Evolutionary conservation across 2,329 filamentous ascomycete species (phyloP).

Genomic region (Scytalidium lignicola): DNA sequence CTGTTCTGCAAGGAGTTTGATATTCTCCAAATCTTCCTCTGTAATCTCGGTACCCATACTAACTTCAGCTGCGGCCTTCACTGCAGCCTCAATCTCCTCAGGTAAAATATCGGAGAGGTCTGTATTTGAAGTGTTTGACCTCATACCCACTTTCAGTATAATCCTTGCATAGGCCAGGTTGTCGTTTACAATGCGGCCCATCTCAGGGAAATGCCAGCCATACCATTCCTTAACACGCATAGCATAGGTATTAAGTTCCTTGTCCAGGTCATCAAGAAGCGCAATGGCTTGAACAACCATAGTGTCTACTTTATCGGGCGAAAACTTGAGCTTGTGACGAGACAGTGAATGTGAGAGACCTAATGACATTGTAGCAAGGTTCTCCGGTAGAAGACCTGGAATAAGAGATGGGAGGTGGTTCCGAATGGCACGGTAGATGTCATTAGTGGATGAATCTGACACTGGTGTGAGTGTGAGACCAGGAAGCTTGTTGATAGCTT

Average conservation of each 20-base stretch:
- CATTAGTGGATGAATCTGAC: slow-evolving; percentile 74
- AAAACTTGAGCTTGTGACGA: slow-evolving; percentile 97
- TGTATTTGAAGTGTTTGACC: slow-evolving; percentile 67
- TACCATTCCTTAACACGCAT: slow-evolving; percentile 99
- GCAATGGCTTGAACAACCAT: slow-evolving; percentile 99
- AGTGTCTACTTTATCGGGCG: slow-evolving; percentile 95
- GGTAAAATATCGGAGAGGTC: slow-evolving; percentile 89
- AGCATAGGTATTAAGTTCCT: slow-evolving; percentile 97
- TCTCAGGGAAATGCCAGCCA: slow-evolving; percentile 98
- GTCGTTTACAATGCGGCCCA: slow-evolving; percentile 95
- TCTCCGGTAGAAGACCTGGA: slow-evolving; percentile 77
- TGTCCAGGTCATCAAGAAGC: slow-evolving; percentile 92
- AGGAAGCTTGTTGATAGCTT: slow-evolving; percentile 87
- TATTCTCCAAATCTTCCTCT: slow-evolving; percentile 87
- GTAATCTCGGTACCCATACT: slow-evolving; percentile 99
- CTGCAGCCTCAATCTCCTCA: slow-evolving; percentile 85
- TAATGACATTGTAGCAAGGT: slow-evolving; percentile 89
- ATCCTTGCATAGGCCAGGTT: slow-evolving; percentile 91
- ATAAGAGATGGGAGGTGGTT: slow-evolving; percentile 87
- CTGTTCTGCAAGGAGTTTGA: slow-evolving; percentile 85
- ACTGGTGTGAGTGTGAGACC: slow-evolving; percentile 80
- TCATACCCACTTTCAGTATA: slow-evolving; percentile 84
- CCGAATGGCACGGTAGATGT: slow-evolving; percentile 92
- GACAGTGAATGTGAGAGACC: slow-evolving; percentile 97
- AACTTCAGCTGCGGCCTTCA: slow-evolving; percentile 93